Conservation (phyloP, 164 flowering plant genomes). For the Amborella trichopoda region DNA sequence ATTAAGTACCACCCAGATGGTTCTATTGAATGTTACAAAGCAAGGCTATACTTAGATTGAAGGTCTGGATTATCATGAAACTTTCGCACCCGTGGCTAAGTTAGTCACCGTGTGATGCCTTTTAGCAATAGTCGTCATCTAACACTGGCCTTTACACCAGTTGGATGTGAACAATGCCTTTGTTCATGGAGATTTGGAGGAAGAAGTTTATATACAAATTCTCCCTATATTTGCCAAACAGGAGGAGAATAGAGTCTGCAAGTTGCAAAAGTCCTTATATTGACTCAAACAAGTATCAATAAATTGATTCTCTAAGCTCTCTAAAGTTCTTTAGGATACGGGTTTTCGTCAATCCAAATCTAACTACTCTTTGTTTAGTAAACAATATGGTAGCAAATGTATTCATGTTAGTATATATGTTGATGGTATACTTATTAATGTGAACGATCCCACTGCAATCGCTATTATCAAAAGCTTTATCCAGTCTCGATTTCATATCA, state of each 20-base stretch:
- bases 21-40: background rate
- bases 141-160: background rate
- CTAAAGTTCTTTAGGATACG: background rate
- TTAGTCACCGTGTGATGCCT: background rate
- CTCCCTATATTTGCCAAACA: background rate
- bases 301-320: background rate
- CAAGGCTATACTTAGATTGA: background rate
- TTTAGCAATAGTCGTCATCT: background rate
- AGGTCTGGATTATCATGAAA: background rate
- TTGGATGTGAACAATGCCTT: background rate
- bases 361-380: background rate
- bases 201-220: background rate
- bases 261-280: background rate
- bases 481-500: background rate
- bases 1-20: background rate
- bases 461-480: background rate
- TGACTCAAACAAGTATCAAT: background rate
- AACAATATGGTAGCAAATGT: background rate
- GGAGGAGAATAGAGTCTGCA: background rate
- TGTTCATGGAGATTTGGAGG: background rate
- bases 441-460: background rate
- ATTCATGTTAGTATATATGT: background rate
- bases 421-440: background rate
- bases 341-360: background rate
- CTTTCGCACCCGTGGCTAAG: constrained; percentile 1